Evolutionary conservation across 2,329 filamentous ascomycete genomes (phyloP).

Genomic region (Neofusicoccum umdonicola): DNA sequence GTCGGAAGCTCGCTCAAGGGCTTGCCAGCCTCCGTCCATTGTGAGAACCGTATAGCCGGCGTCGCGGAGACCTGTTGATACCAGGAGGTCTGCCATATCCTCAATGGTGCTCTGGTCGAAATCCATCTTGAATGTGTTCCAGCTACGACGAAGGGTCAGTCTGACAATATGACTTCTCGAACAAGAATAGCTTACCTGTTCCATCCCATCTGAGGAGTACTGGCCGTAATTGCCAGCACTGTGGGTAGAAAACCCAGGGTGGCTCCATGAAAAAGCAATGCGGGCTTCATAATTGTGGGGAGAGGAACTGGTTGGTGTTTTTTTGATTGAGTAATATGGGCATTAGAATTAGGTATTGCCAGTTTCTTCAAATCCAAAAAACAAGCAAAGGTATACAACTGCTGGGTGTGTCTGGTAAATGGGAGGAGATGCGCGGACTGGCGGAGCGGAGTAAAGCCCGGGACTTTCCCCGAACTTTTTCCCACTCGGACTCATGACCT

Average conservation of each 20-base stretch:
- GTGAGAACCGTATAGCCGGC: slow-evolving; percentile 43
- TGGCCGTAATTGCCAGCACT: not conserved
- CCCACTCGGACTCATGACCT: not conserved
- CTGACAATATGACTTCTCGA: not conserved
- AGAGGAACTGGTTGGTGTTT: not conserved
- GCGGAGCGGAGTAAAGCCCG: not conserved
- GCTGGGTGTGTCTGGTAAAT: too few species aligned
- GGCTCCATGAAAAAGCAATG: not conserved
- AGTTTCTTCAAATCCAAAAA: too few species aligned
- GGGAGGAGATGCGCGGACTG: too few species aligned
- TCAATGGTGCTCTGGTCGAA: not conserved
- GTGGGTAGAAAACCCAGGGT: not conserved
- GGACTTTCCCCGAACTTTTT: not conserved
- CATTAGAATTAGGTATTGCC: too few species aligned
- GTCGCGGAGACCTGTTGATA: slow-evolving; percentile 39
- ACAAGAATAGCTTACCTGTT: not conserved
- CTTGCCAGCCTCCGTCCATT: slow-evolving; percentile 44
- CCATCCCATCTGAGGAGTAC: not conserved
- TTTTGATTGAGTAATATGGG: too few species aligned
- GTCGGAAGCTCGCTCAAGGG: slow-evolving; percentile 32
- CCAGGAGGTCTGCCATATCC: slow-evolving; percentile 48
- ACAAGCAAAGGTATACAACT: too few species aligned
- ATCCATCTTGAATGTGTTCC: not conserved
- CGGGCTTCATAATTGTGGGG: not conserved
- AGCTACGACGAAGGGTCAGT: not conserved